Conservation (phyloP, 2,329 filamentous ascomycete genomes). For the Pyrenophora tritici-repentis region DNA sequence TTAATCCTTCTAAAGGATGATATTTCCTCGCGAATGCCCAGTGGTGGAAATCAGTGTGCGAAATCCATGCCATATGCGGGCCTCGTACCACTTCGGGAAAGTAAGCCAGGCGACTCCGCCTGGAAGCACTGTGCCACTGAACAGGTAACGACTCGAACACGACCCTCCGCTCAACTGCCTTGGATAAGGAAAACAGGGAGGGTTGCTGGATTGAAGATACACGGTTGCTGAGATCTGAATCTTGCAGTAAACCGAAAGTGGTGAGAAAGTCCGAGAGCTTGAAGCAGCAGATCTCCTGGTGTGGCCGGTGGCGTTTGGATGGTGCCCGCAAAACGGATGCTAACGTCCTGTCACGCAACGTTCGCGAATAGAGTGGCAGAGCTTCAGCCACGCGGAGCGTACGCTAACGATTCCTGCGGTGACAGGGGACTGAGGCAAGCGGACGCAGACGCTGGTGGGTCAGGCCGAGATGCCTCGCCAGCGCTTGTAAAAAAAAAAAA, state of each 20-base stretch:
- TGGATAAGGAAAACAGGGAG: slow-evolving; percentile 2
- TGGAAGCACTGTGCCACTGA: slow-evolving; percentile 29
- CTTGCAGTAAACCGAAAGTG: slow-evolving; percentile 10
- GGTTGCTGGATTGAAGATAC: not conserved
- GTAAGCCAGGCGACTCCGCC: slow-evolving; percentile 25
- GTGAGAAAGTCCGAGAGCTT: slow-evolving; percentile 10
- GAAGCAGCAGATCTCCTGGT: slow-evolving; percentile 10
- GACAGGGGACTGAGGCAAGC: slow-evolving; percentile 31
- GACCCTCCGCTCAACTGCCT: not conserved
- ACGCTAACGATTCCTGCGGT: slow-evolving; percentile 23
- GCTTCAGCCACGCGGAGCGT: slow-evolving; percentile 24
- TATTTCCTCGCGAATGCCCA: slow-evolving; percentile 20
- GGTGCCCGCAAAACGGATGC: slow-evolving; percentile 15
- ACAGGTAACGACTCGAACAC: not conserved
- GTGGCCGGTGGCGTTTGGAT: slow-evolving; percentile 25
- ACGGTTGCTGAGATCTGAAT: slow-evolving; percentile 7
- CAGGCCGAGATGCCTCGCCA: slow-evolving; percentile 21
- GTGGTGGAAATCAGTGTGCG: slow-evolving; percentile 39
- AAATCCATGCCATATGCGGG: slow-evolving; percentile 30
- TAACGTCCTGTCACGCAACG: slow-evolving; percentile 28
- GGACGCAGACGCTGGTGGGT: slow-evolving; percentile 40
- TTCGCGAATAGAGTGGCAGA: slow-evolving; percentile 26
- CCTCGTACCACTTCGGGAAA: slow-evolving; percentile 35
- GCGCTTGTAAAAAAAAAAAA: slow-evolving; percentile 22
- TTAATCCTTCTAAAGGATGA: slow-evolving; percentile 23